Evolutionary conservation across 2,329 filamentous ascomycete genomes (phyloP).

Genomic region (Ophiocordyceps camponoti-floridani): DNA sequence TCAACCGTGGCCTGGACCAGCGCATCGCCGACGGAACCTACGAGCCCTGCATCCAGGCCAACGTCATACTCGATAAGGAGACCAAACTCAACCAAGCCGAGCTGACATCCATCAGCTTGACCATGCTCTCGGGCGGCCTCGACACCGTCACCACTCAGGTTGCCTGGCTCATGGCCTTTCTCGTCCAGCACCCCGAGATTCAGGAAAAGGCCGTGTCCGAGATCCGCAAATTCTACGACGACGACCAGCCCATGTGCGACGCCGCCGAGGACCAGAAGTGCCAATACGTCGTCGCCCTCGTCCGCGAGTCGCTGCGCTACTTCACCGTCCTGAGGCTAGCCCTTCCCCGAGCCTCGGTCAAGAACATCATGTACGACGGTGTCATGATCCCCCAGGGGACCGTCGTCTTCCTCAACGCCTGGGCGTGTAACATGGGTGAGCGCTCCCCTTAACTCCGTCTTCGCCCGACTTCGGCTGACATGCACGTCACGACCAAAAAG

Average conservation of each 20-base stretch:
- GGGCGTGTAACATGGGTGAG: conserved; percentile 51
- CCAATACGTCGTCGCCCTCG: conserved; percentile 42
- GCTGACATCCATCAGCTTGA: conserved; percentile 46
- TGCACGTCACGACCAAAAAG: conserved; percentile 18
- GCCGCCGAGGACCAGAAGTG: conserved; percentile 45
- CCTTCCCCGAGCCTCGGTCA: conserved; percentile 41
- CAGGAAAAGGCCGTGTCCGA: conserved; percentile 40
- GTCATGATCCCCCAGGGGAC: conserved; percentile 42
- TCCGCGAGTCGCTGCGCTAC: conserved; percentile 42
- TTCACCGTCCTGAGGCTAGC: conserved; percentile 46
- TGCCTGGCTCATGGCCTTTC: conserved; percentile 43
- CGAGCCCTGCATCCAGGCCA: conserved; percentile 48
- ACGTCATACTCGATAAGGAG: conserved; percentile 45
- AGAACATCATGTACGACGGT: conserved; percentile 39
- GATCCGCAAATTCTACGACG: conserved; percentile 34
- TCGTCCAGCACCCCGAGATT: conserved; percentile 41
- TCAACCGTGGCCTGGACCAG: conserved; percentile 41
- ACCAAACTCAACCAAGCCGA: conserved; percentile 44
- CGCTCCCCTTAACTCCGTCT: neutral
- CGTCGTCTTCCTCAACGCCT: conserved; percentile 47
- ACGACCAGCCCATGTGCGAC: conserved; percentile 38
- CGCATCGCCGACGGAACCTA: conserved; percentile 42
- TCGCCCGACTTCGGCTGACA: neutral
- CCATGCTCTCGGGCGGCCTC: conserved; percentile 49
- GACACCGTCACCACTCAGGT: conserved; percentile 50